A percentile compares a stretch with the other conserved stretches of the same genome.
These are phyloP conservation scores for Mollisiaceae sp. DNA, from an alignment of 2,329 filamentous ascomycete genomes.

Conservation along the genomic window DNA sequence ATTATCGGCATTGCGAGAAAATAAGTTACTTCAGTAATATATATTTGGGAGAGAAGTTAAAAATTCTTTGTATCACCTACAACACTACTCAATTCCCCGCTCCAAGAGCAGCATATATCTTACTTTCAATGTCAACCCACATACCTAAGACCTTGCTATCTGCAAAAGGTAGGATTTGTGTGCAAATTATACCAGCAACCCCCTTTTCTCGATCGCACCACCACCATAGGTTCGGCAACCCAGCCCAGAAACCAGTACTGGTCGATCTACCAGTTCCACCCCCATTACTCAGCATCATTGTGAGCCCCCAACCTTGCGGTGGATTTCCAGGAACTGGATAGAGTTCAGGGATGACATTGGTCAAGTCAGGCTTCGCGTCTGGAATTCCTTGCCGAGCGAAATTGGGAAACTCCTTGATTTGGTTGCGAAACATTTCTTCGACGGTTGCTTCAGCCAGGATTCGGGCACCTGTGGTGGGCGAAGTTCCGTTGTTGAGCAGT, in stretches of 20 bases:
- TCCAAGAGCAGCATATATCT: no score
- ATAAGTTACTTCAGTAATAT: no score
- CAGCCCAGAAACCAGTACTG: conserved; percentile 61
- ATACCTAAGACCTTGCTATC: conserved; percentile 19
- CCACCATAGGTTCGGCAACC: conserved; percentile 65
- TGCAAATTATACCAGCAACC: conserved; percentile 56
- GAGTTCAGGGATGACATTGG: conserved; percentile 48
- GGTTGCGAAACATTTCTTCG: conserved; percentile 67
- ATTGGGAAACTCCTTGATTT: conserved; percentile 50
- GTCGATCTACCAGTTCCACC: conserved; percentile 54
- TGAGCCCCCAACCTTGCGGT: background rate
- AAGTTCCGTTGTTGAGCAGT: conserved; percentile 67
- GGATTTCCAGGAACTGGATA: background rate
- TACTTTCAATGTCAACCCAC: background rate
- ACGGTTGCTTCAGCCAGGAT: conserved; percentile 63
- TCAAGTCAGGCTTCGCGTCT: conserved; percentile 54
- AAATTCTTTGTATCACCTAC: no score
- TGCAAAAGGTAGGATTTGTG: conserved; percentile 57
- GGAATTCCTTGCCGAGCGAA: conserved; percentile 41
- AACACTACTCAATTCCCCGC: no score
- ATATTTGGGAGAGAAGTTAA: no score
- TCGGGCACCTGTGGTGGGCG: conserved; percentile 57
- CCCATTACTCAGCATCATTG: conserved; percentile 44
- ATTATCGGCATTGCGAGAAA: no score
- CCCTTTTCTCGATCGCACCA: conserved; percentile 66